Base-by-base conservation (phyloP, 305 asterid genomes). In the Fraxinus xanthoxyloides region DNA sequence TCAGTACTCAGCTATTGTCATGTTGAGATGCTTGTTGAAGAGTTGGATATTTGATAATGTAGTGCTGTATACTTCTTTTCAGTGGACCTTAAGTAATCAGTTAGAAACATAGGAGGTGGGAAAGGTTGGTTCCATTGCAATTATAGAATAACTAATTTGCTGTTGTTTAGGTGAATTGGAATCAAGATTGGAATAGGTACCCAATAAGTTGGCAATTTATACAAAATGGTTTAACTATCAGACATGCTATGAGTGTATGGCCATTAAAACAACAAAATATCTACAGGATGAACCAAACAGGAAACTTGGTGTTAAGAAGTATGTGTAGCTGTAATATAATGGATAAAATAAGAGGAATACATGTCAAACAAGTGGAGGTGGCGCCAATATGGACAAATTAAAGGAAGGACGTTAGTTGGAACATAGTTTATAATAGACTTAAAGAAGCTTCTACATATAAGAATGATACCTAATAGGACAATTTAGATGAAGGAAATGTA, bases 1-100 rank as follows among this genome's bases (percentile, higher is more conserved):
- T 75, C 70, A 10, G 78, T 19, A 80, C 81, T 74, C 26, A 35
- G 76, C 28, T 78, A 19, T 34, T 36, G 32, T 69, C 65, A 40
- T 15, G 38, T 70, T 51, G 31, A 36, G 65, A 23, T 75, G 32
- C 75, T 36, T 36, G 59, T 78, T 43, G 36, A 61, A 43, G 21
- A 54, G 56, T 70, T 35, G 19, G 13, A 51, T n/a, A 6, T 30
- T 67, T 76, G 15, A 31, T 75, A 76, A 67, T 36, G 51, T 21
- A 51, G 54, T 21, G 28, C 61, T 38, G 32, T 21, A 24, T 63
- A 2, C 30, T 24, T 23, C 32, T 63, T 63, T 61, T 63, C 67
- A 56, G 67, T 19, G 72, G 72, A 63, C 67, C 12, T 56, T 5
- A 63, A 2, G 31, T 23, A 21, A 61, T 8, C 30, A 3, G 72